Percentiles rank a stretch among this genome's conserved stretches.
These are phyloP conservation scores for Cytospora mali DNA, from an alignment of 2,329 filamentous ascomycete genomes.

Conservation along the genomic window DNA sequence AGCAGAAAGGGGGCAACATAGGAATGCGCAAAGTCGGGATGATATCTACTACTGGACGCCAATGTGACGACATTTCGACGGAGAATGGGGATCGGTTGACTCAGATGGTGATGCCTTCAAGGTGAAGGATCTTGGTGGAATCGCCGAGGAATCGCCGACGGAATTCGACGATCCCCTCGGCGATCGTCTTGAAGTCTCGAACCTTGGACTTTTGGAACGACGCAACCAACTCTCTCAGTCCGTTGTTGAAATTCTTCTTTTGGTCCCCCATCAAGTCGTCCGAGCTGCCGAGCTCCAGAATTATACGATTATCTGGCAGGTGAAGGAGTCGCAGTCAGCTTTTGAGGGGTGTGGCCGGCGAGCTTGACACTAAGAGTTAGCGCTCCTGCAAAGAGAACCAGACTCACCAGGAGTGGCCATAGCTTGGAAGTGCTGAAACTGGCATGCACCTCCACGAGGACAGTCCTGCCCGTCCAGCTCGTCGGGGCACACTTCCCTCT, in stretches of 20 bases:
- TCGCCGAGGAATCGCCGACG: conserved; percentile 67
- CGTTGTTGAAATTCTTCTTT: conserved; percentile 62
- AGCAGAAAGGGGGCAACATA: conserved; percentile 14
- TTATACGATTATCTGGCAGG: conserved; percentile 69
- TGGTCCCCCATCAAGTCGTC: conserved; percentile 65
- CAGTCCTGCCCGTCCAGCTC: conserved; percentile 73
- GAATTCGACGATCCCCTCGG: conserved; percentile 67
- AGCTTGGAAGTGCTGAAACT: conserved; percentile 76
- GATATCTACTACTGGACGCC: conserved; percentile 24
- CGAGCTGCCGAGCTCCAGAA: conserved; percentile 69
- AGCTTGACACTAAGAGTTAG: conserved; percentile 29
- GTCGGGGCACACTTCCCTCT: conserved; percentile 73
- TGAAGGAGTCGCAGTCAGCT: conserved; percentile 49
- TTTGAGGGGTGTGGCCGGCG: conserved; percentile 42
- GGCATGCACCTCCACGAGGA: conserved; percentile 69
- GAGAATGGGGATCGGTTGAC: background rate
- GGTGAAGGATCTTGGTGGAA: conserved; percentile 62
- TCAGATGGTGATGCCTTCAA: conserved; percentile 49
- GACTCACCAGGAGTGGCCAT: conserved; percentile 77
- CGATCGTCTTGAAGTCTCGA: conserved; percentile 68
- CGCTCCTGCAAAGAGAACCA: conserved; percentile 28
- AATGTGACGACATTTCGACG: background rate
- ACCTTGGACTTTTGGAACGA: conserved; percentile 61
- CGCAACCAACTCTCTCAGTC: conserved; percentile 63
- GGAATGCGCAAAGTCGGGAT: conserved; percentile 13